Base-by-base conservation (phyloP, 139 green algal species). In the Pycnococcus provasolii region DNA sequence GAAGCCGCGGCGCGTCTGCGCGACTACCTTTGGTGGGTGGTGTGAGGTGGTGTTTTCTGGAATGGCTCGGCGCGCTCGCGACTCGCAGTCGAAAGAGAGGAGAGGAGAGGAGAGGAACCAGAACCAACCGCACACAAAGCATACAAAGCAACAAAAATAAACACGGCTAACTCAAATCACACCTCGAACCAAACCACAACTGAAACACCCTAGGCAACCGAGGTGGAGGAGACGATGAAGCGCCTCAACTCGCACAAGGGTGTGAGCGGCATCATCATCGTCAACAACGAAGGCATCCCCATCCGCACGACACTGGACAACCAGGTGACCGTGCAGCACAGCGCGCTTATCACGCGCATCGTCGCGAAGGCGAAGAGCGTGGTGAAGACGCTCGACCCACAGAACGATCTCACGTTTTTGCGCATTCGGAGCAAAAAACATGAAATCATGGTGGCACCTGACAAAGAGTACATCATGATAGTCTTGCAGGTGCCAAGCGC, bases 401-500 rank as follows among this genome's bases (percentile, higher is more conserved):
- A 60, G 55, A 71, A 78, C 60, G 72, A 78, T 1, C 53, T 78
- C 42, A 69, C 42, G 37, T 73, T 78, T 37, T 45, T 78, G 57
- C 57, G 72, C 3, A 60, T 78, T 13, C 72, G 72, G 3, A 69
- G 53, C 44, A 73, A 70, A 57, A 74, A 75, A 58, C 72, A 78
- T 39, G 72, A 78, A 57, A 78, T 78, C 58, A 64, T 78, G 44
- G 58, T 73, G 4, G 72, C 72, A n/a, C 72, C 70, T 3, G 70
- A 71, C 45, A 67, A 76, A 15, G 62, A 72, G 5, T 76, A 72
- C 64, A 67, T 64, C n/a, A 62, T 76, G 37, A 61, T 76, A 3
- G 70, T 76, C 7, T 46, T 76, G 8, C 70, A 76, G 26, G 26
- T 26, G 26, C 26, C 26, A 26, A 26, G 26, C 26, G 26, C 26